Evolutionary conservation across 305 asterid species (phyloP).

Genomic region (Solanum hybrid): DNA sequence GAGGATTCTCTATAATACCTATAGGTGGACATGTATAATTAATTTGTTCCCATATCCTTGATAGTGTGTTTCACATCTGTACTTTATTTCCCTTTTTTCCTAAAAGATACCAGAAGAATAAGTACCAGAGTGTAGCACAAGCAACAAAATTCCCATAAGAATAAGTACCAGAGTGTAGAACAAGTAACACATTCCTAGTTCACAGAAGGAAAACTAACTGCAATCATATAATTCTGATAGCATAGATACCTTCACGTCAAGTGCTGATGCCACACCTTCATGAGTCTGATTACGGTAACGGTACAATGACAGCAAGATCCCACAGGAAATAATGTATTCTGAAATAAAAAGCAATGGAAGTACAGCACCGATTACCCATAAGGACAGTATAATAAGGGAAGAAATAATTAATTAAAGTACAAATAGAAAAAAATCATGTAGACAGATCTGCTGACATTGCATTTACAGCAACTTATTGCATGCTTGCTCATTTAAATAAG

Average conservation of each 20-base stretch:
- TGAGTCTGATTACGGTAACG: background rate
- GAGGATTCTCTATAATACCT: background rate
- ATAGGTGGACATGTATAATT: background rate
- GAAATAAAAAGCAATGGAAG: background rate
- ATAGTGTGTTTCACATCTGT: background rate
- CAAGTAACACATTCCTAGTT: background rate
- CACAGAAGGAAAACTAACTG: background rate
- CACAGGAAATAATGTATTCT: background rate
- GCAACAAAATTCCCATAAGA: constrained; percentile 6
- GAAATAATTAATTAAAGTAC: background rate
- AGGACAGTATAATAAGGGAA: background rate
- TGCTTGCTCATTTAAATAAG: background rate
- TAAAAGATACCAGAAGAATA: background rate
- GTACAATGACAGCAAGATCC: background rate
- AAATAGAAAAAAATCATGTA: background rate
- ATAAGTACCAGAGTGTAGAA: background rate
- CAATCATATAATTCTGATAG: background rate
- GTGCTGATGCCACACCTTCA: constrained; percentile 3
- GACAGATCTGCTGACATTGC: background rate
- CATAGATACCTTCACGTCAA: background rate
- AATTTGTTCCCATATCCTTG: background rate
- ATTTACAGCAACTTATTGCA: background rate
- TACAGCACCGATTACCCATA: background rate
- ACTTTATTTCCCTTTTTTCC: background rate
- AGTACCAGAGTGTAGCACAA: background rate